Evolutionary conservation across 2,329 filamentous ascomycete genomes (phyloP).

Genomic region (Talaromyces sp.): DNA sequence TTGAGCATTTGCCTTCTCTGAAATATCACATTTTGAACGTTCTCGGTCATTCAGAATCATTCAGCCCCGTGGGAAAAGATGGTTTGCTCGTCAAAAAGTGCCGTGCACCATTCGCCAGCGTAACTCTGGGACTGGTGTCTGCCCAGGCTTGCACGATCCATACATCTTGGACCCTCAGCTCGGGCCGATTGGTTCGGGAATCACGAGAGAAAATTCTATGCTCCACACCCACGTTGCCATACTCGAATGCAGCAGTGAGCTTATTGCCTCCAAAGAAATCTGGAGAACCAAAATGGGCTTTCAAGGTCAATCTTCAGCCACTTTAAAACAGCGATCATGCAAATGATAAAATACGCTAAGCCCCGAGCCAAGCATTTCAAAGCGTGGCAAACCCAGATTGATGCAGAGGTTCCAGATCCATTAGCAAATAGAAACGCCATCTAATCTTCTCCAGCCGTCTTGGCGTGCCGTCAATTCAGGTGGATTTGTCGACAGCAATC

Average conservation of each 20-base stretch:
- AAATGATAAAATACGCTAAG: not conserved
- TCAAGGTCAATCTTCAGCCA: not conserved
- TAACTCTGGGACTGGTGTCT: too few relatives aligned
- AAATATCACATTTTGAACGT: too few relatives aligned
- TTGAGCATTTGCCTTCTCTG: too few relatives aligned
- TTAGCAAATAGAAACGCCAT: conserved; percentile 4
- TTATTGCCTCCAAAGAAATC: not conserved
- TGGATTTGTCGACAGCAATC: not conserved
- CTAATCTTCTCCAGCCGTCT: not conserved
- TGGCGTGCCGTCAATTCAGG: conserved; percentile 1
- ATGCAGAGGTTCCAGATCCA: not conserved
- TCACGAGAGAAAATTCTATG: not conserved
- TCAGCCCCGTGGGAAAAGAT: too few relatives aligned
- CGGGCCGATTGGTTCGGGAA: not conserved
- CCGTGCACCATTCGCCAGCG: too few relatives aligned
- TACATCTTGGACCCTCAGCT: not conserved
- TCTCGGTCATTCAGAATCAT: too few relatives aligned
- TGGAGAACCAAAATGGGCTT: too few relatives aligned
- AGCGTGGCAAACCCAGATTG: not conserved
- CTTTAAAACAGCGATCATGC: not conserved
- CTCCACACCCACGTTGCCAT: not conserved
- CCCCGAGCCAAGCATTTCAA: not conserved
- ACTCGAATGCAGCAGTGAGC: not conserved
- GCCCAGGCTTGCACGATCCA: too few relatives aligned
- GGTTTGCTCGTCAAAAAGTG: too few relatives aligned